Conservation (phyloP, 192 early-diverging fungal species). For the Podila minutissima region DNA sequence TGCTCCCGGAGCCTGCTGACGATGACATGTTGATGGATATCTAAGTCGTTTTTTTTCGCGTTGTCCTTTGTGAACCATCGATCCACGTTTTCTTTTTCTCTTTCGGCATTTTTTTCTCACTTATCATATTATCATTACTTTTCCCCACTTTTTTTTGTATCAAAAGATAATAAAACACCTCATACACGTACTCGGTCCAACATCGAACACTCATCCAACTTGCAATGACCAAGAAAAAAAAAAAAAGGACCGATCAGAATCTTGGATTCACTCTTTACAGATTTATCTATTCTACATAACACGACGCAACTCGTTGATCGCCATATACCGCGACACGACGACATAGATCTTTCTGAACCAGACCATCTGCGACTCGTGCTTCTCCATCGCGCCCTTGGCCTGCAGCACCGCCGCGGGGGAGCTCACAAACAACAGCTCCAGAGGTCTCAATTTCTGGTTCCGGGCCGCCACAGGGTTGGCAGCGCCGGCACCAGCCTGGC, state of each 20-base stretch:
- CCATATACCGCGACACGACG: constrained; percentile 90
- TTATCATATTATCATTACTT: not conserved
- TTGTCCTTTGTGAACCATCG: not conserved
- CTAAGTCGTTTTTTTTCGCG: not conserved
- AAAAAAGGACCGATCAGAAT: not conserved
- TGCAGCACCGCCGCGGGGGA: constrained; percentile 62
- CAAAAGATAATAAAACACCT: constrained; percentile 2
- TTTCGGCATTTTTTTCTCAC: not conserved
- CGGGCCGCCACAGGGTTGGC: not conserved
- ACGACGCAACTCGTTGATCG: constrained; percentile 74
- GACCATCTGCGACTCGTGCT: constrained; percentile 88
- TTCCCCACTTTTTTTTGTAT: not conserved
- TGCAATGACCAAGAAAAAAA: too few species aligned
- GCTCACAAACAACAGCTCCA: constrained; percentile 67
- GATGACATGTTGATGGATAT: constrained; percentile 59
- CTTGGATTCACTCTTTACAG: not conserved
- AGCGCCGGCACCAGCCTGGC: constrained; percentile 8
- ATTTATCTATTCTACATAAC: constrained; percentile 50
- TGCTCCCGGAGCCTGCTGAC: constrained; percentile 66
- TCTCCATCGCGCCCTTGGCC: constrained; percentile 77
- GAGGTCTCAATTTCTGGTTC: constrained; percentile 8
- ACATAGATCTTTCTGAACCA: constrained; percentile 95
- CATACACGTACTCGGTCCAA: not conserved
- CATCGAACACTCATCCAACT: too few species aligned
- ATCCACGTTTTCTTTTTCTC: not conserved